These are phyloP conservation scores for sunflower (Helianthus annuus) DNA, from an alignment of 129 eudicot species.

Conservation along the genomic window DNA sequence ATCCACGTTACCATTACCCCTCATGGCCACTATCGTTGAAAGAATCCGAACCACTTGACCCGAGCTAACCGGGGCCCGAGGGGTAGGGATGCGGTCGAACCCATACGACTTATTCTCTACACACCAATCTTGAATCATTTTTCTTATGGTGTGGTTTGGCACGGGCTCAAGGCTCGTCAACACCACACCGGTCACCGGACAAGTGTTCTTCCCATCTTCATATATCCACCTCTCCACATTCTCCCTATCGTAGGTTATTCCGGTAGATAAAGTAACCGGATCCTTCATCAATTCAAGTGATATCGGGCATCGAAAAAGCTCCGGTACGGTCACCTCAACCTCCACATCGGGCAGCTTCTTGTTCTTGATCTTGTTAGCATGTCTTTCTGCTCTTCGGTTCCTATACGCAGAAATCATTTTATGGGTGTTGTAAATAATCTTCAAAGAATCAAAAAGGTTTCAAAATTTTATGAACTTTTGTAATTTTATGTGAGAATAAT, in stretches of 20 bases:
- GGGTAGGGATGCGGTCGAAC: conserved; percentile 67
- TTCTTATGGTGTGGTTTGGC: conserved; percentile 54
- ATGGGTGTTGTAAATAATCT: not conserved
- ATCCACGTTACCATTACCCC: conserved; percentile 19
- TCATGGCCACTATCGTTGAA: conserved; percentile 25
- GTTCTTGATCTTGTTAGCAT: conserved; percentile 40
- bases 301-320: conserved; percentile 57
- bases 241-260: conserved; percentile 58
- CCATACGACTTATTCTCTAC: conserved; percentile 55
- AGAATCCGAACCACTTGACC: conserved; percentile 44
- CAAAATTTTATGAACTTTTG: not conserved
- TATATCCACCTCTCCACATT: conserved; percentile 59
- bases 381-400: conserved; percentile 39
- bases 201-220: conserved; percentile 51
- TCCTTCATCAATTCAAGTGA: conserved; percentile 67
- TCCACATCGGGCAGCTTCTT: conserved; percentile 28
- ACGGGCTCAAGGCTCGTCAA: conserved; percentile 42
- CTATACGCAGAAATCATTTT: conserved; percentile 55
- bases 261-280: conserved; percentile 63
- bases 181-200: conserved; percentile 48
- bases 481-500: not conserved
- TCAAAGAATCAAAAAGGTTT: conserved; percentile 14
- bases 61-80: conserved; percentile 46
- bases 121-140: conserved; percentile 73
- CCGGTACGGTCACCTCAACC: conserved; percentile 44